A percentile compares a stretch with the other conserved stretches of the same genome.
Evolutionary conservation across 2,329 filamentous ascomycete genomes (phyloP).

Genomic region (Verticillium isaacii): DNA sequence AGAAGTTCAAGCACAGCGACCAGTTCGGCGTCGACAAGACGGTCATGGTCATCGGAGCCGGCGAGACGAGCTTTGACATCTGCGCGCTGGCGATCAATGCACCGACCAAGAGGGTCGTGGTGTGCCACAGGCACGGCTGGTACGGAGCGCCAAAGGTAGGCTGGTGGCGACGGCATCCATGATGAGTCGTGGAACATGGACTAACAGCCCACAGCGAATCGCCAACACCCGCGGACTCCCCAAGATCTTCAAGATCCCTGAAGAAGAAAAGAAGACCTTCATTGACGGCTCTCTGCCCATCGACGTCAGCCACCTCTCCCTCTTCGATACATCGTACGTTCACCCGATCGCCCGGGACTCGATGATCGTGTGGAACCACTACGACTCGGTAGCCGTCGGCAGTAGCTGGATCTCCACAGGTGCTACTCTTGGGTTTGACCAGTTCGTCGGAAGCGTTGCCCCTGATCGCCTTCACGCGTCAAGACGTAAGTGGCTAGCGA

Average conservation of each 20-base stretch:
- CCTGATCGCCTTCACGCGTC: conserved; percentile 11
- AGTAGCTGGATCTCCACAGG: conserved; percentile 18
- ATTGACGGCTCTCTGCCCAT: conserved; percentile 9
- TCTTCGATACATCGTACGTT: conserved; percentile 38
- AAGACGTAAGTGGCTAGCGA: neutral
- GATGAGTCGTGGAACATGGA: neutral
- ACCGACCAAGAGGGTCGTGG: conserved; percentile 32
- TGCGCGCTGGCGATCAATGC: conserved; percentile 39
- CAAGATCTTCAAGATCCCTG: conserved; percentile 1
- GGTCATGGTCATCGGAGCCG: conserved; percentile 37
- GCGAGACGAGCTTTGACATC: conserved; percentile 42
- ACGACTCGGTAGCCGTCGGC: conserved; percentile 38
- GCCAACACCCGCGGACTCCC: conserved; percentile 1
- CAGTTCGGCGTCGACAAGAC: conserved; percentile 34
- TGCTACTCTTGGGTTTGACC: conserved; percentile 38
- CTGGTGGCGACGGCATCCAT: neutral
- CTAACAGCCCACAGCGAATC: neutral
- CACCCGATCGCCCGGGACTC: conserved; percentile 30
- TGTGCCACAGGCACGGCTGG: conserved; percentile 42
- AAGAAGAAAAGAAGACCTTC: conserved; percentile 1
- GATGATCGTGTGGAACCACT: conserved; percentile 30
- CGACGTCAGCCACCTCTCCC: conserved; percentile 30
- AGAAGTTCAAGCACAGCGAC: conserved; percentile 31
- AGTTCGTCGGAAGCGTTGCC: conserved; percentile 40
- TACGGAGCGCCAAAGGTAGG: conserved; percentile 38